Evolutionary conservation across 1,139 yeast genomes (phyloP).

Genomic region (Wickerhamomyces sp.): DNA sequence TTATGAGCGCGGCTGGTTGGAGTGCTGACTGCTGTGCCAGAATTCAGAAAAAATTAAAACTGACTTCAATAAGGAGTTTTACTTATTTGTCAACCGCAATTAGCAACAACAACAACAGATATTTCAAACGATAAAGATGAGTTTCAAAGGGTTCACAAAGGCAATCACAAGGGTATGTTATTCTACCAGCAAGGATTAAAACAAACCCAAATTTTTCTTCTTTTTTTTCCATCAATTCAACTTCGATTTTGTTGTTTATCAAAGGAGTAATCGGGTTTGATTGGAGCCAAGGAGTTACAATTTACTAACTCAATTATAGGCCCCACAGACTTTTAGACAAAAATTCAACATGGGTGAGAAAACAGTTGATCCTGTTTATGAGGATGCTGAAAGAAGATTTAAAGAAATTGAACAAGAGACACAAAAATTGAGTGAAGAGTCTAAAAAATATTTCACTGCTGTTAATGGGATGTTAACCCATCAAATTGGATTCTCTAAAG

Average conservation of each 20-base stretch:
- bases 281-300: too few species aligned
- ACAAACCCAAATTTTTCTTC: too few species aligned
- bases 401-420: slow-evolving; percentile 88
- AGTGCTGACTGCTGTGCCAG: too few species aligned
- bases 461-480: slow-evolving; percentile 91
- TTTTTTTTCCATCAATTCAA: too few species aligned
- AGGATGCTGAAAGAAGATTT: slow-evolving; percentile 94
- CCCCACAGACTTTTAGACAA: slow-evolving; percentile 75
- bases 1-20: too few species aligned
- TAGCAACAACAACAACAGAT: too few species aligned
- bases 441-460: slow-evolving; percentile 82
- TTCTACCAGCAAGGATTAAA: too few species aligned
- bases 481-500: slow-evolving; percentile 89
- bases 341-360: slow-evolving; percentile 81
- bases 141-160: slow-evolving; percentile 91
- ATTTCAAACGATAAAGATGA: slow-evolving; percentile 43
- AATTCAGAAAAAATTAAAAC: too few species aligned
- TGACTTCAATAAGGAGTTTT: too few species aligned
- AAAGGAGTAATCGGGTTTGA: neutral
- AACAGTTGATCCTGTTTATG: slow-evolving; percentile 82
- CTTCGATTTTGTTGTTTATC: neutral
- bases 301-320: slow-evolving; percentile 27
- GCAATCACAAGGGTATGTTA: slow-evolving; percentile 57
- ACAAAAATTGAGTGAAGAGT: slow-evolving; percentile 82
- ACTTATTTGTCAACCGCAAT: too few species aligned